Percentiles rank a stretch among this genome's conserved stretches.
These are phyloP conservation scores for Pseudogymnoascus sp. DNA, from an alignment of 2,329 filamentous ascomycete species.

Conservation along the genomic window DNA sequence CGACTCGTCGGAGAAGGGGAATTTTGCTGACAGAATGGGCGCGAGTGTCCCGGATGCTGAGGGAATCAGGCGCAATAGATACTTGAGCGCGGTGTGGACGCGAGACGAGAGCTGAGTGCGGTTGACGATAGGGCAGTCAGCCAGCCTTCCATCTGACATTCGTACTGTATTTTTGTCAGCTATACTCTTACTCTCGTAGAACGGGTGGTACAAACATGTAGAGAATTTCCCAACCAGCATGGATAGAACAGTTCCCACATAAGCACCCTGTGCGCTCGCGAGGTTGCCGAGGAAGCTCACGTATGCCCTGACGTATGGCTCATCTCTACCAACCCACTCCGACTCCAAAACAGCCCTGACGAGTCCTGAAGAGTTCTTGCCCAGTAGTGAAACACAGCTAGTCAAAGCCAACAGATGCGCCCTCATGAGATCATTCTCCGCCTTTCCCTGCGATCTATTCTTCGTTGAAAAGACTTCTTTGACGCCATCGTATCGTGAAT, in stretches of 20 bases:
- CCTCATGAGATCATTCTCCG: conserved; percentile 44
- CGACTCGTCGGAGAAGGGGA: conserved; percentile 70
- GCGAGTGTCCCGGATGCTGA: conserved; percentile 66
- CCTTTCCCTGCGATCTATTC: conserved; percentile 16
- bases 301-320: conserved; percentile 60
- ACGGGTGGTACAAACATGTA: conserved; percentile 34
- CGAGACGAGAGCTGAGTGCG: conserved; percentile 58
- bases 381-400: conserved; percentile 52
- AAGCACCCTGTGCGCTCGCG: conserved; percentile 74
- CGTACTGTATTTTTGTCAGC: conserved; percentile 33
- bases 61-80: conserved; percentile 74
- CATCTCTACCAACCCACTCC: conserved; percentile 59
- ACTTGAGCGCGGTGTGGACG: conserved; percentile 67
- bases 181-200: conserved; percentile 28
- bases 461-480: conserved; percentile 45
- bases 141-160: conserved; percentile 27
- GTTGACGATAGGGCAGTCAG: conserved; percentile 52
- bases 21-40: conserved; percentile 58
- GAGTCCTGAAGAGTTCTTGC: conserved; percentile 51
- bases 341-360: conserved; percentile 53
- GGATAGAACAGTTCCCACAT: conserved; percentile 64
- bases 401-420: conserved; percentile 58
- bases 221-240: conserved; percentile 78
- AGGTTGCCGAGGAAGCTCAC: conserved; percentile 62
- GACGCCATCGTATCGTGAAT: conserved; percentile 51